A percentile compares a stretch with the other conserved stretches of the same genome.
Conservation (phyloP, 2,329 filamentous ascomycete species). For the Mariannaea elegans region DNA sequence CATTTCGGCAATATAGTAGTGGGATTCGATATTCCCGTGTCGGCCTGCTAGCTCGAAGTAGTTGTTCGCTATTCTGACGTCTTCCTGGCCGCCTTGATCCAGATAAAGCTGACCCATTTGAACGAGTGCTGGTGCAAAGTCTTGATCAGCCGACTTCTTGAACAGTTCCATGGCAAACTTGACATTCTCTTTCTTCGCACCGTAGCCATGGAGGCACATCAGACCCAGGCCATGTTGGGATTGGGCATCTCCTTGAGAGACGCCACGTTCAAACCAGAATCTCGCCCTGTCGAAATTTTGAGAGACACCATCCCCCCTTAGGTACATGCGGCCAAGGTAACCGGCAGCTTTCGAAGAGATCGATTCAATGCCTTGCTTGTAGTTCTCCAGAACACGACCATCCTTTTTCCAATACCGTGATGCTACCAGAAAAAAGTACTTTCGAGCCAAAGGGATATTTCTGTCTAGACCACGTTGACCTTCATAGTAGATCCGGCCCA, state of each 20-base stretch:
- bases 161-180: constrained; percentile 79
- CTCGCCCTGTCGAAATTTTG: constrained; percentile 81
- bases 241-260: constrained; percentile 78
- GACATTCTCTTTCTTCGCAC: constrained; percentile 70
- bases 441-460: constrained; percentile 77
- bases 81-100: constrained; percentile 77
- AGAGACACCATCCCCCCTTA: constrained; percentile 84
- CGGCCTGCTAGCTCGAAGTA: constrained; percentile 89
- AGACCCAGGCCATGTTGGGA: constrained; percentile 86
- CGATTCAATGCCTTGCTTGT: constrained; percentile 77
- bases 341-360: constrained; percentile 85
- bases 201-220: constrained; percentile 83
- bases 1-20: constrained; percentile 92
- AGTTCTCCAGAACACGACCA: constrained; percentile 76
- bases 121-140: constrained; percentile 82
- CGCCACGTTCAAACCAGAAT: constrained; percentile 85
- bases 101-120: constrained; percentile 85
- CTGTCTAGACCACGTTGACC: constrained; percentile 79
- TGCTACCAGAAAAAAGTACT: constrained; percentile 83
- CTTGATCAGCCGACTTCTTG: constrained; percentile 81
- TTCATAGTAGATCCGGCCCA: constrained; percentile 89
- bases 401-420: constrained; percentile 84
- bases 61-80: constrained; percentile 79
- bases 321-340: constrained; percentile 87
- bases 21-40: constrained; percentile 86